These are phyloP conservation scores for Picochlorum sp. DNA, from an alignment of 139 green algal genomes.

Conservation along the genomic window DNA sequence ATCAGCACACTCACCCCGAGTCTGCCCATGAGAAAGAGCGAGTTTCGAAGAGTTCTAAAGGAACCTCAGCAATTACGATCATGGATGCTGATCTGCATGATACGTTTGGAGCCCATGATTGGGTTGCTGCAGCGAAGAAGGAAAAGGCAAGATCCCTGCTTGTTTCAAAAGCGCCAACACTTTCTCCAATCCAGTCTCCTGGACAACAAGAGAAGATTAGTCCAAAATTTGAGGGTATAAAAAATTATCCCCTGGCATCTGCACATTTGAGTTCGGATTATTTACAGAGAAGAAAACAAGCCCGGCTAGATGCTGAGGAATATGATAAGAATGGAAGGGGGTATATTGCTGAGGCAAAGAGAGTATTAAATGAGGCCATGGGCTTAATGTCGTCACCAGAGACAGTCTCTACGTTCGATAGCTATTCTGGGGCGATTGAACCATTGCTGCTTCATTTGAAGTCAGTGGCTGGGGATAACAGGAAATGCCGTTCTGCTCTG, in stretches of 20 bases:
- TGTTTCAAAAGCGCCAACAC: neutral
- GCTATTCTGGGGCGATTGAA: constrained; percentile 29
- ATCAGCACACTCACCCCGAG: neutral
- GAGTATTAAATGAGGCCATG: constrained; percentile 25
- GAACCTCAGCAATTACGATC: neutral
- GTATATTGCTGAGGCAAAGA: constrained; percentile 35
- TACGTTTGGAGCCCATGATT: constrained; percentile 28
- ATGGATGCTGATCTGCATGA: constrained; percentile 30
- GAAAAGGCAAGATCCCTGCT: neutral
- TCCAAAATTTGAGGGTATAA: too few relatives aligned
- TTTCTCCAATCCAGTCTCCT: too few relatives aligned
- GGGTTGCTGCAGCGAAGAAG: neutral
- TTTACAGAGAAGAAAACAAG: constrained; percentile 2
- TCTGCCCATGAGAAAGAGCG: too few relatives aligned
- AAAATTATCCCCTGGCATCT: neutral
- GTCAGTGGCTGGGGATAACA: constrained; percentile 14
- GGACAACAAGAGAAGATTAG: too few relatives aligned
- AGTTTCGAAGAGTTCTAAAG: too few relatives aligned
- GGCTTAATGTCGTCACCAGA: neutral
- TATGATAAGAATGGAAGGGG: constrained; percentile 1
- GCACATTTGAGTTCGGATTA: neutral
- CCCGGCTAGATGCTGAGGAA: neutral
- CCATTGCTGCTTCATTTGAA: constrained; percentile 28
- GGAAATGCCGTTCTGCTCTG: constrained; percentile 11
- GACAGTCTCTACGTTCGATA: neutral